Conservation (phyloP, 805 yeast genomes). For the Kodamaea lidongshanica region DNA sequence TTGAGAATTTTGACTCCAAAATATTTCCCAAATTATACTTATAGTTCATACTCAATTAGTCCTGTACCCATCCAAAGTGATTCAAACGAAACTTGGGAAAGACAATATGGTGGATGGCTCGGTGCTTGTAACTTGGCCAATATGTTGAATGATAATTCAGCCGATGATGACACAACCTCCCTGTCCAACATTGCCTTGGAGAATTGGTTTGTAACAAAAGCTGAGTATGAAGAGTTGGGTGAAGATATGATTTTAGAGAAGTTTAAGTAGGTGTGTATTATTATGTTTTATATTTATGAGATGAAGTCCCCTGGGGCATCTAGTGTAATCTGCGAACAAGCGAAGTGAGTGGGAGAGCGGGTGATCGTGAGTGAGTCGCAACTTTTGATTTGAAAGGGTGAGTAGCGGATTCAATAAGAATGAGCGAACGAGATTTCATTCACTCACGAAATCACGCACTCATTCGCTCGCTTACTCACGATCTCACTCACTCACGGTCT, state of each 20-base stretch:
- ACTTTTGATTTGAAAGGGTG: no score
- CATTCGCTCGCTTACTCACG: no score
- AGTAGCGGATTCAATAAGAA: no score
- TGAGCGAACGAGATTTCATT: no score
- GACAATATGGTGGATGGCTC: constrained; percentile 58
- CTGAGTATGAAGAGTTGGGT: constrained; percentile 63
- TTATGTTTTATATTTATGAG: no score
- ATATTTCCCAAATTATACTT: constrained; percentile 41
- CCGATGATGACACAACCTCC: constrained; percentile 24
- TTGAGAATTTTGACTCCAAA: constrained; percentile 39
- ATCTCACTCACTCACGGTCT: no score
- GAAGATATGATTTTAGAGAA: constrained; percentile 34
- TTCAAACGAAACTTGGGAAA: constrained; percentile 39
- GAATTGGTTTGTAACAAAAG: constrained; percentile 52
- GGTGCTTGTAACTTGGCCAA: constrained; percentile 68
- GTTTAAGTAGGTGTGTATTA: constrained; percentile 20
- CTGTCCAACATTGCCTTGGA: constrained; percentile 35
- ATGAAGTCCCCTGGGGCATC: no score
- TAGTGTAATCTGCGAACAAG: no score
- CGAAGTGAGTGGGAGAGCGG: no score
- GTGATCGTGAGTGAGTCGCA: no score
- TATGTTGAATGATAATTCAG: constrained; percentile 39
- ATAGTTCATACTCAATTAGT: constrained; percentile 33
- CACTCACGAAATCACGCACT: no score
- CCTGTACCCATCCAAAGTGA: constrained; percentile 21